Base-by-base conservation (phyloP, 148 eudicot species). In the Vaccinium darrowii region DNA sequence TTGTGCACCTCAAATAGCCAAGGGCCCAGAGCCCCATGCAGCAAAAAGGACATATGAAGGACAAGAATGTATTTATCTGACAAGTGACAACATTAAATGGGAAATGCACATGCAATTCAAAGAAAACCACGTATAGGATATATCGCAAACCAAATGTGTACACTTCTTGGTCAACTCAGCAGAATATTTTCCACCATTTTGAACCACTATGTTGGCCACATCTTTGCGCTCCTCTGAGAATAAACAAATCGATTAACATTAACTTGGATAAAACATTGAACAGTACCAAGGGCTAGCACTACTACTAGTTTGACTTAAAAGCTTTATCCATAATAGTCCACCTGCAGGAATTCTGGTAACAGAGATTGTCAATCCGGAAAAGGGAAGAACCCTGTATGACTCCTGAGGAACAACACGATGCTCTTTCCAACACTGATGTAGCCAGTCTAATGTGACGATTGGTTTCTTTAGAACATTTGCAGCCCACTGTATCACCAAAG, bases 151-250 rank as follows among this genome's bases (percentile, higher is more conserved):
- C 85, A 97, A 91, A 92, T 97, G 99, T 75, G 98, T 92, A 87
- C 98, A 95, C 87, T 85, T 88, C 91, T 86, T 95, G 82, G 96
- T 95, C 56, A 97, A 91, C 85, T 97, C 98, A 90, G 98, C 94
- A 86, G 99, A 97, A 88, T 95, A 97, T 87, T 89, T 97, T 83
- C 99, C 99, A 49, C 98, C 98, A 93, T 97, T 94, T 88, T 93
- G 96, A 76, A 89, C 56, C 58, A 93, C 89, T 78, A 93, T 90
- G 90, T 93, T 93, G 90, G 93, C 98, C 93, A 97, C 89, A 88
- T 91, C 93, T 94, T 93, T 97, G 76, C 99, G 88, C 85, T 94
- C 94, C 88, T 91, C 99, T 97, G 89, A 65, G 80, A 82, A 58
- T 14, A 25, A 67, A 81, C 27, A 78, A 62, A 53, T 71, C 78